Conservation (phyloP, 2,329 filamentous ascomycete species). For the Penicillium janthinellum region DNA sequence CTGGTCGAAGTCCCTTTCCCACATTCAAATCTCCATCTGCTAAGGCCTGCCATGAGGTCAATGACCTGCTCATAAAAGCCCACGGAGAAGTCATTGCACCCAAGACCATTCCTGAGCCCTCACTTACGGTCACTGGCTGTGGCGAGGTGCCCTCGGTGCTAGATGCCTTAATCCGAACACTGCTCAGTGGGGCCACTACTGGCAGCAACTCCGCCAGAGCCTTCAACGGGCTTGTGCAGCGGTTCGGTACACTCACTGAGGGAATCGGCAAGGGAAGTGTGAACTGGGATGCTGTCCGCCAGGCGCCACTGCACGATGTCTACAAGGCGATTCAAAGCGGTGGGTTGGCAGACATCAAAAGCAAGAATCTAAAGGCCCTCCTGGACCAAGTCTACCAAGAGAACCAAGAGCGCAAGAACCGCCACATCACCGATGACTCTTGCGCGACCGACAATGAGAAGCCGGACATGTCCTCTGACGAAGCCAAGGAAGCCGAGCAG, state of each 20-base stretch:
- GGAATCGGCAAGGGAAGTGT: conserved; percentile 71
- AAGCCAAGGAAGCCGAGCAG: conserved; percentile 39
- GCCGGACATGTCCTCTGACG: conserved; percentile 25
- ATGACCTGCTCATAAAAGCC: conserved; percentile 62
- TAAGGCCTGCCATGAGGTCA: conserved; percentile 70
- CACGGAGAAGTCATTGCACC: conserved; percentile 69
- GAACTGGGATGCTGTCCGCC: conserved; percentile 71
- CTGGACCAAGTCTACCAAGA: conserved; percentile 72
- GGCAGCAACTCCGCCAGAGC: conserved; percentile 65
- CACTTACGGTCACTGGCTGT: conserved; percentile 70
- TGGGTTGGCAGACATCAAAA: conserved; percentile 71
- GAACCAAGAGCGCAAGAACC: conserved; percentile 60
- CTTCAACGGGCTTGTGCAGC: conserved; percentile 64
- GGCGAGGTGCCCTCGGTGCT: conserved; percentile 67
- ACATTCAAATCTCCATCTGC: conserved; percentile 65
- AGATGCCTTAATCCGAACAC: conserved; percentile 64
- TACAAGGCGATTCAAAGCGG: conserved; percentile 69
- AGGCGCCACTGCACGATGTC: conserved; percentile 62
- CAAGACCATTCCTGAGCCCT: conserved; percentile 68
- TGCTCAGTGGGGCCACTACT: conserved; percentile 63
- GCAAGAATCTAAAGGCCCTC: conserved; percentile 71
- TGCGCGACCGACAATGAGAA: conserved; percentile 33
- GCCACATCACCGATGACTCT: conserved; percentile 51
- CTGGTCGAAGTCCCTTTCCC: conserved; percentile 66
- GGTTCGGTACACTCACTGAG: conserved; percentile 63